Evolutionary conservation across 2,329 filamentous ascomycete genomes (phyloP).

Genomic region (Fusarium temperatum): DNA sequence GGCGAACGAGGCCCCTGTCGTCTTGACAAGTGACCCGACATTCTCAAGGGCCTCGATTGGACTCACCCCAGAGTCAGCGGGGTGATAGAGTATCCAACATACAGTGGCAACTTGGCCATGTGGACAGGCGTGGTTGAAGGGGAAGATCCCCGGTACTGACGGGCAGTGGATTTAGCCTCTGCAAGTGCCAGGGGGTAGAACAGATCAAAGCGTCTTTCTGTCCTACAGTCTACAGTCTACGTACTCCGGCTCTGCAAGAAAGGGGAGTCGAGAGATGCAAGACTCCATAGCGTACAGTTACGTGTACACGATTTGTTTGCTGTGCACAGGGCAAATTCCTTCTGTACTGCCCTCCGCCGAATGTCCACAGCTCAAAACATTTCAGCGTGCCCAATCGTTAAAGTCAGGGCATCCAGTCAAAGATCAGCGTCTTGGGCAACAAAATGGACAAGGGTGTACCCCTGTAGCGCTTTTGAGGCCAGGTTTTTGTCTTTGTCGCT

Average conservation of each 20-base stretch:
- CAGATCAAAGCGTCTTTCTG: constrained; percentile 1
- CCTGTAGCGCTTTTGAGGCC: constrained; percentile 35
- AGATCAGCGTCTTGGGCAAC: constrained; percentile 23
- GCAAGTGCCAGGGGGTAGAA: constrained; percentile 15
- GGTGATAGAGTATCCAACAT: constrained; percentile 8
- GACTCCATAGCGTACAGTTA: constrained; percentile 23
- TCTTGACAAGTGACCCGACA: constrained; percentile 14
- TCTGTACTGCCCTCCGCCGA: background rate
- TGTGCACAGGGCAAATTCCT: background rate
- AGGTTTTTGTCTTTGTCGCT: background rate
- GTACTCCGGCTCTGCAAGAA: constrained; percentile 10
- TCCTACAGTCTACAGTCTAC: background rate
- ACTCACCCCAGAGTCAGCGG: constrained; percentile 19
- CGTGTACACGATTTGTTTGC: constrained; percentile 19
- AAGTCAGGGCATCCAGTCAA: constrained; percentile 35
- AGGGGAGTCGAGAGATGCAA: constrained; percentile 20
- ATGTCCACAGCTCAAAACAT: background rate
- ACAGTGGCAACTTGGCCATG: constrained; percentile 31
- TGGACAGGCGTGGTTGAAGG: constrained; percentile 36
- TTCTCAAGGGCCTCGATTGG: constrained; percentile 23
- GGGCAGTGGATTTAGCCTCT: constrained; percentile 13
- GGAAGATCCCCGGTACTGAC: constrained; percentile 13
- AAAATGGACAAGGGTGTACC: background rate
- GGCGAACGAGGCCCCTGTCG: constrained; percentile 2
- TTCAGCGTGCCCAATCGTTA: constrained; percentile 29